Evolutionary conservation across 805 yeast species (phyloP).

Genomic region (Candida ponderosae): DNA sequence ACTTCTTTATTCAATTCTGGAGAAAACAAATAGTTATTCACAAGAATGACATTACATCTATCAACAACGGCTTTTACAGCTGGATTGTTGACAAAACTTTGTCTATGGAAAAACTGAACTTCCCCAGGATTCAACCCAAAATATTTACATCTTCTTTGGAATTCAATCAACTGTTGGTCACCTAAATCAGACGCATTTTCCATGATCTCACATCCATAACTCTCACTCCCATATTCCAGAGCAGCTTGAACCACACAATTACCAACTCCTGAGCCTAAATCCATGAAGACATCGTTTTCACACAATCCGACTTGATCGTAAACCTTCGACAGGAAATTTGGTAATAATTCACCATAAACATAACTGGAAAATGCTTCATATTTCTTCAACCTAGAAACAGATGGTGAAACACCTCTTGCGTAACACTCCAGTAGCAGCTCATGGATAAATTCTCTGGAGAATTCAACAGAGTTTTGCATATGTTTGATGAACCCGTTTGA

Average conservation of each 20-base stretch:
- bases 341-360: constrained; percentile 87
- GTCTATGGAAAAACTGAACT: constrained; percentile 50
- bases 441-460: constrained; percentile 43
- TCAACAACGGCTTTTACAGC: constrained; percentile 46
- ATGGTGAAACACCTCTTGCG: constrained; percentile 71
- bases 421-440: constrained; percentile 70
- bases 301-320: constrained; percentile 51
- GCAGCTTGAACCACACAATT: constrained; percentile 89
- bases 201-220: constrained; percentile 92
- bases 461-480: constrained; percentile 21
- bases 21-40: constrained; percentile 81
- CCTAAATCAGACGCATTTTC: constrained; percentile 69
- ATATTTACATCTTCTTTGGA: constrained; percentile 46
- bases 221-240: constrained; percentile 70
- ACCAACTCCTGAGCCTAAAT: constrained; percentile 92
- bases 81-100: constrained; percentile 64
- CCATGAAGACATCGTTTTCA: constrained; percentile 59
- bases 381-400: constrained; percentile 50
- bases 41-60: constrained; percentile 63
- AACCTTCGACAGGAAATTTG: constrained; percentile 62
- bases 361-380: constrained; percentile 86
- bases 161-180: constrained; percentile 47
- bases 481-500: constrained; percentile 22
- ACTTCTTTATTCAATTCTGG: constrained; percentile 64
- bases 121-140: constrained; percentile 59